A percentile compares a stretch with the other conserved stretches of the same genome.
These are phyloP conservation scores for Cystobasidium ongulense DNA, from an alignment of 768 basidiomycete genomes.

Conservation along the genomic window DNA sequence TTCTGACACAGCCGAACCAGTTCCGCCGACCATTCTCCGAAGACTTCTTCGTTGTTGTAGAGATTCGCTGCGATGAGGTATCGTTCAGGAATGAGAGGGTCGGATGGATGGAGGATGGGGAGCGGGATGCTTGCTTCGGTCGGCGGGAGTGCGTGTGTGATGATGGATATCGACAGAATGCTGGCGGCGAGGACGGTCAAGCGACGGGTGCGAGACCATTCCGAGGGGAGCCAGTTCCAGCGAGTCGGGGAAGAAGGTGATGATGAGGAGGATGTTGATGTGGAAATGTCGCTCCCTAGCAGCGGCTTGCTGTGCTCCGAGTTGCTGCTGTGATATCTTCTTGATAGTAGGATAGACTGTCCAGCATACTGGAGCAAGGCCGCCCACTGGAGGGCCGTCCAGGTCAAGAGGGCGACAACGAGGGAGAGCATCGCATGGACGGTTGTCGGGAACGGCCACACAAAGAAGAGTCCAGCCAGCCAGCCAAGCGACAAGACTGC, in stretches of 20 bases:
- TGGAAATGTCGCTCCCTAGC: too few relatives aligned
- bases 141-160: not conserved
- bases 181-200: not conserved
- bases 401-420: not conserved
- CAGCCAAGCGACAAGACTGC: not conserved
- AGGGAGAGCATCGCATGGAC: not conserved
- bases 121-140: not conserved
- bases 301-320: too few relatives aligned
- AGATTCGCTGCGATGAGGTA: constrained; percentile 15
- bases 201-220: not conserved
- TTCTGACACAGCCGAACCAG: not conserved
- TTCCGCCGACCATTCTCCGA: not conserved
- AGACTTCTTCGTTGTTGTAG: not conserved
- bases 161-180: not conserved
- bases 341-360: too few relatives aligned
- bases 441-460: not conserved
- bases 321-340: too few relatives aligned
- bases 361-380: too few relatives aligned
- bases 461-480: not conserved
- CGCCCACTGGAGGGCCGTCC: not conserved
- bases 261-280: too few relatives aligned
- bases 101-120: not conserved
- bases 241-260: too few relatives aligned
- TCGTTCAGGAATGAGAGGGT: not conserved
- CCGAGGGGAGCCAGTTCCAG: too few relatives aligned